Evolutionary conservation across 768 basidiomycete genomes (phyloP).

Genomic region (Leccinum barrowsii): DNA sequence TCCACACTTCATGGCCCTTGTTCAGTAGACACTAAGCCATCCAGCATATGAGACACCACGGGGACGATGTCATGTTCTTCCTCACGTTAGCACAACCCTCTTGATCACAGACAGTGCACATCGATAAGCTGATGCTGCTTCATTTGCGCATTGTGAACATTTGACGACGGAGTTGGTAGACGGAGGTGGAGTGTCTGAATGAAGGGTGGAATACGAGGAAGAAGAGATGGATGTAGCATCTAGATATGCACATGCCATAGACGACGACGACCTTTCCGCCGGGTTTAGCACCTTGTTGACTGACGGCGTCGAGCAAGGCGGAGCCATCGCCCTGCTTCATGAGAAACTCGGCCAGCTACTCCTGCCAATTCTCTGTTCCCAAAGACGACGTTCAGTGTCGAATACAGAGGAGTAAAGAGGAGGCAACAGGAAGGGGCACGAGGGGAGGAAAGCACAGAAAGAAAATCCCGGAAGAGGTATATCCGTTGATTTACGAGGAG

Average conservation of each 20-base stretch:
- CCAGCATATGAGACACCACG: constrained; percentile 62
- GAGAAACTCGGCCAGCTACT: no score
- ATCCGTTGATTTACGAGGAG: no score
- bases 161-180: constrained; percentile 41
- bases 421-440: no score
- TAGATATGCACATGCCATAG: constrained; percentile 54
- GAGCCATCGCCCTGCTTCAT: no score
- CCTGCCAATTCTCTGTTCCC: no score
- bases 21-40: constrained; percentile 60
- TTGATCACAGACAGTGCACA: constrained; percentile 29
- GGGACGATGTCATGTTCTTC: constrained; percentile 64
- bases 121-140: constrained; percentile 73
- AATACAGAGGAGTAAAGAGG: no score
- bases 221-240: neutral
- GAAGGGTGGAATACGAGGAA: neutral
- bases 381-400: no score
- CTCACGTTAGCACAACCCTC: constrained; percentile 12
- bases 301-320: no score
- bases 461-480: no score
- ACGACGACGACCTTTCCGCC: constrained; percentile 61
- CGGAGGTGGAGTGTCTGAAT: constrained; percentile 5
- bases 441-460: no score
- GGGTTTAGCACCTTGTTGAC: constrained; percentile 21
- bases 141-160: constrained; percentile 72
- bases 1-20: constrained; percentile 63